Evolutionary conservation across 306 rosid species (phyloP).

Genomic region (Trifolium dubium): DNA sequence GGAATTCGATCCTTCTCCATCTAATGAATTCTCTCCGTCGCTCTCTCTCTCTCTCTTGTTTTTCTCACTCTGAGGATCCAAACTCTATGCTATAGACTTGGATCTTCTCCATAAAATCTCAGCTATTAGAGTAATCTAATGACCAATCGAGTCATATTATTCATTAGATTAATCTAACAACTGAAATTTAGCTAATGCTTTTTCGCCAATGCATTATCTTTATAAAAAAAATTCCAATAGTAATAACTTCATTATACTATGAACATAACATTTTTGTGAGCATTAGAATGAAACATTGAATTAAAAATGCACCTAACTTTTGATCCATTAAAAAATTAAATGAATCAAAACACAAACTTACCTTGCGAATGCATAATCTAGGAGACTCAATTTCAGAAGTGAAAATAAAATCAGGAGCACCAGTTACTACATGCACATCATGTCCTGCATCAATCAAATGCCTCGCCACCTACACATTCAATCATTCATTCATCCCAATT

Average conservation of each 20-base stretch:
- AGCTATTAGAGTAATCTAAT: background rate
- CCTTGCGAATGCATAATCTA: constrained; percentile 85
- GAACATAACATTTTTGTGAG: background rate
- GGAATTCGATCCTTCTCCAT: background rate
- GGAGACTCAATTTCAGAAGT: constrained; percentile 82
- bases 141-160: background rate
- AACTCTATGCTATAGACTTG: background rate
- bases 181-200: constrained; percentile 3
- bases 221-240: constrained; percentile 19
- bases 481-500: constrained; percentile 13
- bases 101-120: background rate
- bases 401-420: constrained; percentile 94
- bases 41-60: too few species aligned
- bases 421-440: constrained; percentile 92
- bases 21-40: background rate
- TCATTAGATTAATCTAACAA: background rate
- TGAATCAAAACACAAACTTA: constrained; percentile 29
- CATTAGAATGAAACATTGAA: background rate
- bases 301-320: constrained; percentile 45
- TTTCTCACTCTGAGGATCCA: background rate
- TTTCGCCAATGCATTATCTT: background rate
- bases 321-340: background rate
- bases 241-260: background rate
- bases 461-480: constrained; percentile 66
- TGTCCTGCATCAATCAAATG: constrained; percentile 89